Evolutionary conservation across 257 asterid genomes (phyloP).

Genomic region (Nicotiana paniculata): DNA sequence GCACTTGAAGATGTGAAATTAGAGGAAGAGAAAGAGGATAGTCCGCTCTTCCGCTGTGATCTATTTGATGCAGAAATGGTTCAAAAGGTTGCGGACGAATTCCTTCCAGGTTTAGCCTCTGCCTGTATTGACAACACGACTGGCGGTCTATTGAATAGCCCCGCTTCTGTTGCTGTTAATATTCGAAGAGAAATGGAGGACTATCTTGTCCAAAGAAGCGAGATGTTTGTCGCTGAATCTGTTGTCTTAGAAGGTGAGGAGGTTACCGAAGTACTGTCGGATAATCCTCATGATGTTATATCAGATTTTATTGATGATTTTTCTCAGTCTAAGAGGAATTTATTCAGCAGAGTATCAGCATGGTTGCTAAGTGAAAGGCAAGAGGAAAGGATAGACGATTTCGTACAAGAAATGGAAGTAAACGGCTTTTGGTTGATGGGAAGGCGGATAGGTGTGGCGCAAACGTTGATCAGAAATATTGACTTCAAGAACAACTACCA

Average conservation of each 20-base stretch:
- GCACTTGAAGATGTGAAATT: background rate
- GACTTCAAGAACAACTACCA: conserved; percentile 43
- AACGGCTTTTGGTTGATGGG: conserved; percentile 68
- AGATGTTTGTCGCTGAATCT: conserved; percentile 52
- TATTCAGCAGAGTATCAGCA: conserved; percentile 53
- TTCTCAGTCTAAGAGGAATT: conserved; percentile 49
- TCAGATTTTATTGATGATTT: conserved; percentile 58
- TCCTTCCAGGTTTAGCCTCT: conserved; percentile 69
- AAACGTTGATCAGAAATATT: conserved; percentile 50
- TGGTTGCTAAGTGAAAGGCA: conserved; percentile 63
- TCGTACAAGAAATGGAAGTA: conserved; percentile 64
- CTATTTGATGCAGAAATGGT: conserved; percentile 48
- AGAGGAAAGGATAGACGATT: conserved; percentile 63
- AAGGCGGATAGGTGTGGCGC: conserved; percentile 50
- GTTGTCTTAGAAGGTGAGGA: conserved; percentile 46
- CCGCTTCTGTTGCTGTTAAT: conserved; percentile 59
- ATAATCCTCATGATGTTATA: conserved; percentile 45
- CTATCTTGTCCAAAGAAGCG: conserved; percentile 56
- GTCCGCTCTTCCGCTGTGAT: conserved; percentile 36
- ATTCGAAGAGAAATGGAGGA: conserved; percentile 67
- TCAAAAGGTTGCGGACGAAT: conserved; percentile 52
- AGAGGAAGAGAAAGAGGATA: conserved; percentile 36
- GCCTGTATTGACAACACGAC: conserved; percentile 69
- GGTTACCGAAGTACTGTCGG: conserved; percentile 25
- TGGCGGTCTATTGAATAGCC: conserved; percentile 52